Percentiles rank a stretch among this genome's conserved stretches.
Evolutionary conservation across 176 grass and related monocot genomes (phyloP).

Genomic region (Eragrostis nindensis): DNA sequence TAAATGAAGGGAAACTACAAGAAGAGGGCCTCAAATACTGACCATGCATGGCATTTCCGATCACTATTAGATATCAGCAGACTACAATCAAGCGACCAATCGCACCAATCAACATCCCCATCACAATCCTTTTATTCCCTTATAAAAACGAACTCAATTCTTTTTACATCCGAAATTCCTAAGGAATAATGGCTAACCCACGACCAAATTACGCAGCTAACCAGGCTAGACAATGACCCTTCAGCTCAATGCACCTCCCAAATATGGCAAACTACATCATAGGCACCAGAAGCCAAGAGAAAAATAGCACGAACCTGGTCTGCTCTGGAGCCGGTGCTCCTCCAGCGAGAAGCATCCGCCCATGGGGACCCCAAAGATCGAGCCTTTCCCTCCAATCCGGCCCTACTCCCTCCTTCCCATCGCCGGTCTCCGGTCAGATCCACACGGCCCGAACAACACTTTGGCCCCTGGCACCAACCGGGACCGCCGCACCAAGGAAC

Average conservation of each 20-base stretch:
- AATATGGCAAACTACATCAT: conserved; percentile 1
- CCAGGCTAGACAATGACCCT: neutral
- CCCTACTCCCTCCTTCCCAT: conserved; percentile 42
- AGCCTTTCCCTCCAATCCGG: conserved; percentile 38
- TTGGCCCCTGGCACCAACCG: conserved; percentile 5
- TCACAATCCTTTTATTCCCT: neutral
- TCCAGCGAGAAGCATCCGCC: conserved; percentile 87
- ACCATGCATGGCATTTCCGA: conserved; percentile 18
- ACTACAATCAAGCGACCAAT: neutral
- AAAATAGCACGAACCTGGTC: conserved; percentile 59
- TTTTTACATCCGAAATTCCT: neutral
- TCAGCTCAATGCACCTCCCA: neutral
- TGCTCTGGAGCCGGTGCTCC: conserved; percentile 63
- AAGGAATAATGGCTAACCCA: neutral
- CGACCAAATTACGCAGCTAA: conserved; percentile 12
- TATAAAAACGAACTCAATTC: neutral
- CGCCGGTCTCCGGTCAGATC: conserved; percentile 43
- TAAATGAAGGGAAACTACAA: neutral
- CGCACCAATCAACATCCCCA: neutral
- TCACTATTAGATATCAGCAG: neutral
- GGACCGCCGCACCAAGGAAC: conserved; percentile 17
- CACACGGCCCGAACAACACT: conserved; percentile 32
- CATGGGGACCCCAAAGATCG: conserved; percentile 61
- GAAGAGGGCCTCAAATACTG: neutral
- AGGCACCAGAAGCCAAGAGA: neutral